These are phyloP conservation scores for Diaporthe vaccinii DNA, from an alignment of 2,329 filamentous ascomycete species.

Conservation along the genomic window DNA sequence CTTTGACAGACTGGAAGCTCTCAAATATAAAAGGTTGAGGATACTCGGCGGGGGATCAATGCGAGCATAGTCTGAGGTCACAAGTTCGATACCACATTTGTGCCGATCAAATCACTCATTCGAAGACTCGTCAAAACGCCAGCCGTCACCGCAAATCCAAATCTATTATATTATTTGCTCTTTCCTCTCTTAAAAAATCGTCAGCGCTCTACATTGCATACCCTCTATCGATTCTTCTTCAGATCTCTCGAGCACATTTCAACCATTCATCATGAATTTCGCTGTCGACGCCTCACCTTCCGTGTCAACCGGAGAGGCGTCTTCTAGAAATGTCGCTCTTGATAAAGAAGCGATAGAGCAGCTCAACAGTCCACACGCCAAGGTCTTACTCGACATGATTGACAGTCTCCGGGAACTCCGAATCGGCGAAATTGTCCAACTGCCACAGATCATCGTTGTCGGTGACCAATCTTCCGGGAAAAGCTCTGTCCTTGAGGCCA, in stretches of 20 bases:
- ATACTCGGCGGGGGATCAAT: neutral
- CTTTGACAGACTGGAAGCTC: too few species aligned
- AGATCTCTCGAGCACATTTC: neutral
- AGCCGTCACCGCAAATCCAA: neutral
- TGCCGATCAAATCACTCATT: neutral
- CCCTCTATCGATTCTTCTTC: neutral
- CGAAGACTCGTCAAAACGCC: neutral
- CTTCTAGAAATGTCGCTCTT: conserved; percentile 22
- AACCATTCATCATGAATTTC: neutral
- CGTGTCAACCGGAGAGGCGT: neutral
- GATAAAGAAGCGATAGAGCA: conserved; percentile 52
- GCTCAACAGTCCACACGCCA: conserved; percentile 58
- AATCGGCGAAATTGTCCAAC: conserved; percentile 59
- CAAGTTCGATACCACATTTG: neutral
- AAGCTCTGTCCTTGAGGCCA: conserved; percentile 74
- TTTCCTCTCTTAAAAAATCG: too few species aligned
- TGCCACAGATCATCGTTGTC: conserved; percentile 70
- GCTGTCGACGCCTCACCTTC: neutral
- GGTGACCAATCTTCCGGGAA: conserved; percentile 74
- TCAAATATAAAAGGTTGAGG: neutral
- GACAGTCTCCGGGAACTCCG: conserved; percentile 65
- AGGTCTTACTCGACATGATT: conserved; percentile 65
- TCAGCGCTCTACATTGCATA: too few species aligned
- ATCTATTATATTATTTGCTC: too few species aligned
- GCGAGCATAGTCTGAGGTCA: neutral